Percentiles rank a stretch among this genome's conserved stretches.
Evolutionary conservation across 2,329 filamentous ascomycete genomes (phyloP).

Genomic region (Geoglossum cookeanum): DNA sequence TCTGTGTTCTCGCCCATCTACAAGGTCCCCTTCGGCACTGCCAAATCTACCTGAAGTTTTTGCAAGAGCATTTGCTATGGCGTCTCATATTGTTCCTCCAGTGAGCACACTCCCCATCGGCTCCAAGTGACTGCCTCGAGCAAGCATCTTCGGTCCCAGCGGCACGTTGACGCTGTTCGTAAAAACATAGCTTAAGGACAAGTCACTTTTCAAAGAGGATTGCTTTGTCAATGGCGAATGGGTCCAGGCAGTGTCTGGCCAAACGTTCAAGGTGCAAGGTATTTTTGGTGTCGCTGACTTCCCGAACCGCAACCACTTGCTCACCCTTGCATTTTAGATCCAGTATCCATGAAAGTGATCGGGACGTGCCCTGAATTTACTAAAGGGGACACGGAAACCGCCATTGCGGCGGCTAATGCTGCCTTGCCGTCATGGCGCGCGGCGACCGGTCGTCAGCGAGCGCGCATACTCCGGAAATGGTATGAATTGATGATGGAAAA

Average conservation of each 20-base stretch:
- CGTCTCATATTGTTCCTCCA: slow-evolving; percentile 21
- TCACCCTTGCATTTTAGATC: slow-evolving; percentile 35
- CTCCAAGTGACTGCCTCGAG: not conserved
- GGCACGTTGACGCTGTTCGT: not conserved
- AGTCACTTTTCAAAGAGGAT: slow-evolving; percentile 66
- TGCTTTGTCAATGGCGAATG: slow-evolving; percentile 86
- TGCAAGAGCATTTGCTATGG: slow-evolving; percentile 24
- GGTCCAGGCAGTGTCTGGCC: slow-evolving; percentile 64
- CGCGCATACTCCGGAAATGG: slow-evolving; percentile 60
- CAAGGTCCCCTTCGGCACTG: slow-evolving; percentile 16
- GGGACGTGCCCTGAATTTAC: slow-evolving; percentile 75
- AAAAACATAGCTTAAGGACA: slow-evolving; percentile 47
- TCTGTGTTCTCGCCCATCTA: not conserved
- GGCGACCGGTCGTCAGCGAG: slow-evolving; percentile 54
- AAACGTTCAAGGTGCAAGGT: slow-evolving; percentile 79
- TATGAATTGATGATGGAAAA: slow-evolving; percentile 65
- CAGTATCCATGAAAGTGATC: slow-evolving; percentile 62
- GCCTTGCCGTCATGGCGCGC: slow-evolving; percentile 55
- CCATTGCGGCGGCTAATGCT: slow-evolving; percentile 64
- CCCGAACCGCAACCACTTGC: not conserved
- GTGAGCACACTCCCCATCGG: slow-evolving; percentile 12
- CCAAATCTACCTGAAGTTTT: slow-evolving; percentile 18
- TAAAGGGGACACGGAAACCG: slow-evolving; percentile 53
- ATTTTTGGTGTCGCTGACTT: slow-evolving; percentile 8
- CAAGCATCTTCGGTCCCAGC: not conserved